Base-by-base conservation (phyloP, 129 eudicot species). In the sunflower (Helianthus annuus) region DNA sequence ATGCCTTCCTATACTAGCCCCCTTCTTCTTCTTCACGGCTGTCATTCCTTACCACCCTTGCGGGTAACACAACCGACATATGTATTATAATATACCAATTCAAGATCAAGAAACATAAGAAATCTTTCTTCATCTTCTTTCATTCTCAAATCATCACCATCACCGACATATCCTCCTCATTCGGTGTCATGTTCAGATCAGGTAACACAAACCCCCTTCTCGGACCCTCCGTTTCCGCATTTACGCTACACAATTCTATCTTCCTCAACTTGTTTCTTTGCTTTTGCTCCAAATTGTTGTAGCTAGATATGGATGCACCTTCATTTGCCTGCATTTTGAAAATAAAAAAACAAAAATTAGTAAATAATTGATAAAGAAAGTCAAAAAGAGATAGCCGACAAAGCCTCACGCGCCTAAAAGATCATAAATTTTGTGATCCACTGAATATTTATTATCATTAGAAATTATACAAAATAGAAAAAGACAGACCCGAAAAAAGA, bases 121-220 rank as follows among this genome's bases (percentile, higher is more conserved):
- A 44, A 45, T 78, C 48, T 71, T 54, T 65, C 77, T 1, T 53
- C 11, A 4, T 22, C 27, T 29, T 59, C 13, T 14, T 29, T 6
- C 17, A 57, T 11, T n/a, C 32, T 80, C 53, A 83, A 42, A 73
- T 80, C 76, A 68, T 62, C 56, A 54, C 52, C 59, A 61, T 58
- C 9, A 4, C 48, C 53, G 39, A 46, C 38, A 38, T 10, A 19
- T 85, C 87, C 2, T 89, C 89, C 7, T 88, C 91, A 0, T 46
- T 46, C 0, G 90, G 86, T n/a, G 49, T 14, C 87, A 80, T 89
- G 60, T 89, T 89, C 40, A 89, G 69, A 78, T 89, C 96, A 2
- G 96, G 96, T 40, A 89, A 56, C 53, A 76, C 67, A 54, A 84
- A 89, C 32, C 85, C 69, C 60, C 78, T 66, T 22, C 69, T 53